phyloP scores from a whole-genome alignment of 306 rosid species.

The Gleditsia sinensis region DNA sequence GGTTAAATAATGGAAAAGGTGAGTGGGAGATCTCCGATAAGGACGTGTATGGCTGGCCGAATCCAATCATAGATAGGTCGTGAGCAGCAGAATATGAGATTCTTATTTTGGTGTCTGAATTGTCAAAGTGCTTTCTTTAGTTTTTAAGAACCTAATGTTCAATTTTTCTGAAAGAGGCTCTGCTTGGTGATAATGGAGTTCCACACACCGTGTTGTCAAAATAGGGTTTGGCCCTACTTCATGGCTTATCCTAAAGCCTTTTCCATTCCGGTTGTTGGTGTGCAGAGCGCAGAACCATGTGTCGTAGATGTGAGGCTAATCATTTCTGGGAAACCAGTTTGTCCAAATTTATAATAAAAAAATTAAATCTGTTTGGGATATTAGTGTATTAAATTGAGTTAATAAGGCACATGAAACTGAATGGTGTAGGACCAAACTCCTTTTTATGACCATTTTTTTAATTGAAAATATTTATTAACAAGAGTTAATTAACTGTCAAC shows the following conservation, averaged over 20 bases:
- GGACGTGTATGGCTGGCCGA: constrained; percentile 65
- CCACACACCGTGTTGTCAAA: constrained; percentile 11
- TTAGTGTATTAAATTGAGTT: not conserved
- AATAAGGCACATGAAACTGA: constrained; percentile 22
- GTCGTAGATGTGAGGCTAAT: constrained; percentile 29
- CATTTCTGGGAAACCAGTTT: constrained; percentile 32
- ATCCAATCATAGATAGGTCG: constrained; percentile 59
- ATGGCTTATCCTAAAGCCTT: constrained; percentile 19
- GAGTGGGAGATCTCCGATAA: constrained; percentile 42
- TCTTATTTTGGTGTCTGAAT: constrained; percentile 22
- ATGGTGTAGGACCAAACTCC: not conserved
- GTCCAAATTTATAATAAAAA: not conserved
- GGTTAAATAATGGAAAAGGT: constrained; percentile 35
- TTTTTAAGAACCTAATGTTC: not conserved
- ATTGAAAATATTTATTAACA: no score
- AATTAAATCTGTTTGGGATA: not conserved
- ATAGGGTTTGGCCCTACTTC: constrained; percentile 29
- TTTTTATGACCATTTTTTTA: not conserved
- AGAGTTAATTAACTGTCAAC: not conserved
- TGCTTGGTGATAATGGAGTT: constrained; percentile 24
- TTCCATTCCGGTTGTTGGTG: constrained; percentile 26
- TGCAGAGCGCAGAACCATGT: constrained; percentile 30
- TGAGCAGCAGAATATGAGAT: constrained; percentile 49
- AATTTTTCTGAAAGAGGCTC: not conserved
- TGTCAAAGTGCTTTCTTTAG: constrained; percentile 12